Evolutionary conservation across 2,329 filamentous ascomycete species (phyloP), one percentile per base, ranked within the genome.

Genomic region (Fusarium devonianum): DNA sequence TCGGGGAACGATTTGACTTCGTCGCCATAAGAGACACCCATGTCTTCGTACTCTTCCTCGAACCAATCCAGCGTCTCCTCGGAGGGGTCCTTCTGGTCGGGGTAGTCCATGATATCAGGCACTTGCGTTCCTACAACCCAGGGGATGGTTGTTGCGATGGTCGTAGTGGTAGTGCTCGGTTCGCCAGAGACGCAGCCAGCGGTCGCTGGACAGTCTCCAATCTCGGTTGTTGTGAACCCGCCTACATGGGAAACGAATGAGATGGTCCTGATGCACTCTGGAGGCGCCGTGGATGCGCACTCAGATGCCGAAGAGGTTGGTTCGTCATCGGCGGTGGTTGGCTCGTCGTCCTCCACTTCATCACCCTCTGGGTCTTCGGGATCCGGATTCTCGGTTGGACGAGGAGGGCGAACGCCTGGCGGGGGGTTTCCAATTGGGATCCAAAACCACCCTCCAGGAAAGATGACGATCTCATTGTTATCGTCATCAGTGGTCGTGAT

Each of bases 401-500:
- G n/a, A 18, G 39, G 28, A 9, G 28, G 29, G 4, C 28, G 39
- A 6, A 34, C 18, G 13, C 26, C 34, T 14, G 19, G 23, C 7
- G 39, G 39, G 4, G 28, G 39, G 4, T 13, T n/a, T 1, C 42
- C 42, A 23, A 23, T 32, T 2, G 33, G 42, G n/a, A 11, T 6
- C 42, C 42, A 38, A n/a, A 5, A 23, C 42, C 42, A 45, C 7
- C 42, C 42, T 10, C 42, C 26, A 5, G 33, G 33, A 13, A 36
- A 45, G 25, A 45, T 30, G 22, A 45, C 13, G 13, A 45, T 22
- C 9, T 12, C 8, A 18, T 23, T 6, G 7, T 18, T 17, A 38
- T 32, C 33, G 5, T 37, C 25, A 18, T 45, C 42, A 5, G 42
- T 45, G n/a, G 33, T 32, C 8, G 33, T 45, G 4, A 12, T 7